These are phyloP conservation scores for Ophiostoma perfectum DNA, from an alignment of 2,329 filamentous ascomycete genomes.

Conservation along the genomic window DNA sequence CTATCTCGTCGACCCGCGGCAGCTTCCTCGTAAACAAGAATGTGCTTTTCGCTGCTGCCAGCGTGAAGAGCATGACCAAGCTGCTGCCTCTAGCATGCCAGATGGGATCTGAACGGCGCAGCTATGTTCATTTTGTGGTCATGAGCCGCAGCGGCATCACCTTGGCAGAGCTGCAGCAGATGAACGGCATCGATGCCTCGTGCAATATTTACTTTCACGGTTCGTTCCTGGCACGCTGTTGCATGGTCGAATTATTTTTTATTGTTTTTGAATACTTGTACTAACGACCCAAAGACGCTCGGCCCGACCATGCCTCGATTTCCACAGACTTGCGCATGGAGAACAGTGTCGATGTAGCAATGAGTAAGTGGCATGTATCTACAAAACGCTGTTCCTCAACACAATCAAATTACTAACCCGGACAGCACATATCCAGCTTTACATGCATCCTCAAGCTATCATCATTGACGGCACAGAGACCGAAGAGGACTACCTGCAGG, in stretches of 20 bases:
- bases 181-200: slow-evolving; percentile 70
- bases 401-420: neutral
- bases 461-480: slow-evolving; percentile 62
- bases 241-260: no score
- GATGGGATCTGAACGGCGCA: slow-evolving; percentile 66
- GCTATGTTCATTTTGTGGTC: slow-evolving; percentile 74
- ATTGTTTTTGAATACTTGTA: neutral
- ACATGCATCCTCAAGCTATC: slow-evolving; percentile 71
- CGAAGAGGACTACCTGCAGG: slow-evolving; percentile 66
- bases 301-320: slow-evolving; percentile 64
- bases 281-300: slow-evolving; percentile 54
- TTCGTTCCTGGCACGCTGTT: slow-evolving; percentile 26
- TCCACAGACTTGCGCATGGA: slow-evolving; percentile 68
- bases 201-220: slow-evolving; percentile 63
- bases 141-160: slow-evolving; percentile 67
- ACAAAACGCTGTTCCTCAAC: slow-evolving; percentile 22
- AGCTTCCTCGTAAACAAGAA: slow-evolving; percentile 55
- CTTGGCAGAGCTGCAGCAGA: slow-evolving; percentile 60
- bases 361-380: slow-evolving; percentile 44
- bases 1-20: slow-evolving; percentile 51
- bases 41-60: slow-evolving; percentile 73
- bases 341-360: slow-evolving; percentile 55
- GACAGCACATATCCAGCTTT: slow-evolving; percentile 60
- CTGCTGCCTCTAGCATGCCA: slow-evolving; percentile 79
- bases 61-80: slow-evolving; percentile 63